phyloP scores from a whole-genome alignment of 176 grass and related monocot species.

The Bothriochloa decipiens region DNA sequence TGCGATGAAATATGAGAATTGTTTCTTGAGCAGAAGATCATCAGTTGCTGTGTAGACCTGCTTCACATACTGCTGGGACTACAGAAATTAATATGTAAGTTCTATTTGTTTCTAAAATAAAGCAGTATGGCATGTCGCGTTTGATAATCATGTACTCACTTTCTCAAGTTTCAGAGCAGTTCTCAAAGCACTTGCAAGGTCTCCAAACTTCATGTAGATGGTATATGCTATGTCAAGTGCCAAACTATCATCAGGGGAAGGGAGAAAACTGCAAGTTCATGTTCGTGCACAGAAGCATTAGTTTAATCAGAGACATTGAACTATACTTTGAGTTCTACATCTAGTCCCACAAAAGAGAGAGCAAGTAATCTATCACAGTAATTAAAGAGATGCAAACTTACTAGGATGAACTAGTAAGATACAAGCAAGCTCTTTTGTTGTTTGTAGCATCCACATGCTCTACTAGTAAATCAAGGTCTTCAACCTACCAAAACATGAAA shows the following conservation, averaged over 20 bases:
- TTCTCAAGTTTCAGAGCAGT: conserved; percentile 82
- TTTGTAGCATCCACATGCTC: conserved; percentile 92
- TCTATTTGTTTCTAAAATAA: conserved; percentile 19
- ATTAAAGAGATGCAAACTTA: conserved; percentile 37
- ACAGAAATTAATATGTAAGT: conserved; percentile 27
- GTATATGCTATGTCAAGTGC: conserved; percentile 92
- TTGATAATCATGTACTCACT: conserved; percentile 37
- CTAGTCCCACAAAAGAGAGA: not conserved
- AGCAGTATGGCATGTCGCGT: not conserved
- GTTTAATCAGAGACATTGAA: conserved; percentile 18
- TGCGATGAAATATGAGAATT: conserved; percentile 91
- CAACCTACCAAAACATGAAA: conserved; percentile 62
- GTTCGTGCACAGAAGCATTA: not conserved
- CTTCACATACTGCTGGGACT: conserved; percentile 81
- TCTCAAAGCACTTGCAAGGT: conserved; percentile 81
- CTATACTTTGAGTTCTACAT: not conserved
- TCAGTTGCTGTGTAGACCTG: conserved; percentile 83
- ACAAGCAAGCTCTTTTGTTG: conserved; percentile 88
- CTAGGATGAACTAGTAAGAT: conserved; percentile 93
- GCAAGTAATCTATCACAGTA: not conserved
- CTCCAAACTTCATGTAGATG: conserved; percentile 91
- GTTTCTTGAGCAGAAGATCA: conserved; percentile 85
- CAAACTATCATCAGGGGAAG: conserved; percentile 79
- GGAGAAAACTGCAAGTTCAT: conserved; percentile 64
- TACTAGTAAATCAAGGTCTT: conserved; percentile 96